Base-by-base conservation (phyloP, 2,329 filamentous ascomycete species). In the Pestalotiopsis sp. region DNA sequence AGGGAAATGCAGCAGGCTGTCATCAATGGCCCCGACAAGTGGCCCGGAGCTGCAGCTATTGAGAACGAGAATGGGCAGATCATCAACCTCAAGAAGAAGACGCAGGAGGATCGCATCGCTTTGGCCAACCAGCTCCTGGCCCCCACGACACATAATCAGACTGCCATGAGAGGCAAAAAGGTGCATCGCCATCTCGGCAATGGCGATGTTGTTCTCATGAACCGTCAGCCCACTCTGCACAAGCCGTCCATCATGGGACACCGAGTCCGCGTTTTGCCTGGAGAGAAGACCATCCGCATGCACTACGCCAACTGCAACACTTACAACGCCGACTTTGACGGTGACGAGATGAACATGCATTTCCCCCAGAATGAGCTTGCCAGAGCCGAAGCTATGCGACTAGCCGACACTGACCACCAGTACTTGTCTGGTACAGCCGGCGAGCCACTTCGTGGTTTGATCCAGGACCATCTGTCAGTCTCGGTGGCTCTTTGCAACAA, bases 261-360 rank as follows among this genome's bases (percentile, higher is more conserved):
- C 82, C 90, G 95, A 74, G 96, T 96, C 65, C 90, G 95, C 69
- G 95, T 99, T 5, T 83, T 99, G 20, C 93, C 94, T 0, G 95
- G 94, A 45, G 97, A 99, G 80, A 97, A 97, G 82, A 98, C 96
- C 0, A 95, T 99, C 78, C 94, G 96, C 73, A 98, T 99, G 95
- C 96, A 99, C 84, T 99, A 99, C 82, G 95, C 96, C 75, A 99
- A 99, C 80, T 98, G 96, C 80, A 99, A 99, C 77, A 98, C 96
- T 0, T 99, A 99, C 86, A 99, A 99, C 75, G 96, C 96, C 39
- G 96, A 99, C 86, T 99, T 99, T 77, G 97, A 99, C 77, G 96
- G 96, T 80, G 96, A 99, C 78, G 96, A 99, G 81, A 99, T 99
- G 96, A 99, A 99, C 80, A 97, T 99, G 95, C 96, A 99, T 81